phyloP scores from a whole-genome alignment of 129 eudicot species.

The Escallonia herrerae region DNA sequence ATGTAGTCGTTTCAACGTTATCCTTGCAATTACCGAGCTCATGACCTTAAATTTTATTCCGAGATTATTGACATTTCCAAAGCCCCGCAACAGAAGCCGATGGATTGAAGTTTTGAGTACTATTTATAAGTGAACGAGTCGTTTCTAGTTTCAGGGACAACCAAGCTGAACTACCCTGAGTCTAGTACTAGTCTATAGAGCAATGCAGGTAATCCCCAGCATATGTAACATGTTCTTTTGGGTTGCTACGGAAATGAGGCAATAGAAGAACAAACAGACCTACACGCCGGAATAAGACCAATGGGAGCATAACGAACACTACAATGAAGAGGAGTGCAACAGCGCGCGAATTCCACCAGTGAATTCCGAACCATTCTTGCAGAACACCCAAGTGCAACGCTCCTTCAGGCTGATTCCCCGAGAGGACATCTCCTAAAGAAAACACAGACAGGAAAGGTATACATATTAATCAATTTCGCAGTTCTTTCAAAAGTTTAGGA shows the following conservation, averaged over 20 bases:
- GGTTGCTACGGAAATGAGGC: background rate
- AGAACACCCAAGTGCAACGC: constrained; percentile 70
- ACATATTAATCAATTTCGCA: background rate
- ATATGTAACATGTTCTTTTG: background rate
- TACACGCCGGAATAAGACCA: constrained; percentile 79
- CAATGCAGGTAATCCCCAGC: background rate
- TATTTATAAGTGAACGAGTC: no score
- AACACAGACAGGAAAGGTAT: background rate
- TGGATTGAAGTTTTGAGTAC: no score
- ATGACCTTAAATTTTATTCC: no score
- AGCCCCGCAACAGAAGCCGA: no score
- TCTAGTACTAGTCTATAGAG: no score
- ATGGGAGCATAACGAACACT: constrained; percentile 70
- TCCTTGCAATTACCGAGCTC: no score
- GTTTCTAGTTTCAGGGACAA: no score
- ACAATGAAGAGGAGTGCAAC: constrained; percentile 51
- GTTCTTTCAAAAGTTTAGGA: no score
- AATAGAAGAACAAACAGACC: constrained; percentile 41
- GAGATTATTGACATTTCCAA: no score
- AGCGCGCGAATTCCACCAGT: constrained; percentile 88
- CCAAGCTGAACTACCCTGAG: no score
- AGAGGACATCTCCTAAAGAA: constrained; percentile 76
- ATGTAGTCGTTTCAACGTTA: no score
- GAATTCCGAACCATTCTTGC: constrained; percentile 88
- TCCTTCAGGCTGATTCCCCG: constrained; percentile 51